Evolutionary conservation across 2,329 filamentous ascomycete species (phyloP).

Genomic region (Epichloe scottii): DNA sequence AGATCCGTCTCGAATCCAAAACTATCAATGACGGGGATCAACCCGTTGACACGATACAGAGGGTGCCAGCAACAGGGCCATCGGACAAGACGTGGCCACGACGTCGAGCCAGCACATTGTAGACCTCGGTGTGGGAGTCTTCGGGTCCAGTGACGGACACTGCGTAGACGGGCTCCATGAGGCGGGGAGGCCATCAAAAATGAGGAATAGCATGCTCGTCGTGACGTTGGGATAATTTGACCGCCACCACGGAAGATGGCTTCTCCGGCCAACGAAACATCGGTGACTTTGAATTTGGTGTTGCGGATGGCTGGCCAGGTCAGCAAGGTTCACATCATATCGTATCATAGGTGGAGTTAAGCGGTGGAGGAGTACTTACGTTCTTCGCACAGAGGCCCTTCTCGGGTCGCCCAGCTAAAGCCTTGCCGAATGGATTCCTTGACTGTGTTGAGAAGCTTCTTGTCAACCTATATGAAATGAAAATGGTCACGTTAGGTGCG

Average conservation of each 20-base stretch:
- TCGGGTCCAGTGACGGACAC: slow-evolving; percentile 89
- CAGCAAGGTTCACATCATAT: neutral
- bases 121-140: slow-evolving; percentile 76
- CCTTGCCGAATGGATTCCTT: slow-evolving; percentile 90
- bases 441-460: slow-evolving; percentile 75
- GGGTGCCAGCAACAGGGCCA: slow-evolving; percentile 84
- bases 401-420: slow-evolving; percentile 90
- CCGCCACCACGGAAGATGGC: slow-evolving; percentile 92
- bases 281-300: slow-evolving; percentile 92
- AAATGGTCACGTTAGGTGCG: neutral
- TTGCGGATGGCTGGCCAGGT: slow-evolving; percentile 69
- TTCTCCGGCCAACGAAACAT: slow-evolving; percentile 74
- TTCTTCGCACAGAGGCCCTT: slow-evolving; percentile 96
- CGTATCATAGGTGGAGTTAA: neutral
- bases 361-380: slow-evolving; percentile 44
- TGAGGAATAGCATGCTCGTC: slow-evolving; percentile 85
- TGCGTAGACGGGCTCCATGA: slow-evolving; percentile 94
- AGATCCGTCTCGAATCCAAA: slow-evolving; percentile 98
- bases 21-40: slow-evolving; percentile 91
- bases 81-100: slow-evolving; percentile 91
- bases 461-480: slow-evolving; percentile 53
- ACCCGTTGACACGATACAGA: slow-evolving; percentile 78
- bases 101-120: slow-evolving; percentile 80
- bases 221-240: slow-evolving; percentile 91
- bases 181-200: slow-evolving; percentile 93